Conservation (phyloP, 768 basidiomycete genomes). For the Filobasidium wieringae region DNA sequence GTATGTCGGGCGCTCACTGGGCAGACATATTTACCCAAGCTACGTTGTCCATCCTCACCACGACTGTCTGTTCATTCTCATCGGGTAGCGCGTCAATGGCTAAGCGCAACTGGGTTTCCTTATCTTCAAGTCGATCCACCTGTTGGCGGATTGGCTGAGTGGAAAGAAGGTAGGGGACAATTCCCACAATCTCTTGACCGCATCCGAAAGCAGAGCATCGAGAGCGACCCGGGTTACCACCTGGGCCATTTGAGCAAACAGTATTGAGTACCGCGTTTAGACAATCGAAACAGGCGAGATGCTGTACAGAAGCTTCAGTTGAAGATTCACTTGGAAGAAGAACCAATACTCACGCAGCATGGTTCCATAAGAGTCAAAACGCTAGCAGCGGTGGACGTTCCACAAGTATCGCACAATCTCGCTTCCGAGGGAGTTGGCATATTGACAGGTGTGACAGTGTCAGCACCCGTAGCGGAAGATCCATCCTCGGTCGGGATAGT, state of each 20-base stretch:
- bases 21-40: slow-evolving; percentile 30
- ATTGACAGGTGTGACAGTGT: neutral
- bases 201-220: neutral
- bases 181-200: neutral
- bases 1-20: too few species aligned
- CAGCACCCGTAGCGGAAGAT: neutral
- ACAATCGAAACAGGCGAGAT: neutral
- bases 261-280: neutral
- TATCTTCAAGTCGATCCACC: neutral
- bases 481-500: neutral
- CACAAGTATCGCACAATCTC: neutral
- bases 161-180: neutral
- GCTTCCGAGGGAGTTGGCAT: neutral
- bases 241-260: neutral
- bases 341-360: neutral
- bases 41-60: slow-evolving; percentile 32
- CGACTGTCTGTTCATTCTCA: slow-evolving; percentile 3
- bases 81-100: neutral
- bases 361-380: slow-evolving; percentile 1
- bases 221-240: neutral
- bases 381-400: neutral
- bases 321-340: neutral
- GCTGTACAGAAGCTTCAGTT: neutral
- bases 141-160: neutral
- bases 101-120: neutral